These are phyloP conservation scores for Blastocrithidia nonstop DNA, from an alignment of 208 protist genomes.

Conservation along the genomic window DNA sequence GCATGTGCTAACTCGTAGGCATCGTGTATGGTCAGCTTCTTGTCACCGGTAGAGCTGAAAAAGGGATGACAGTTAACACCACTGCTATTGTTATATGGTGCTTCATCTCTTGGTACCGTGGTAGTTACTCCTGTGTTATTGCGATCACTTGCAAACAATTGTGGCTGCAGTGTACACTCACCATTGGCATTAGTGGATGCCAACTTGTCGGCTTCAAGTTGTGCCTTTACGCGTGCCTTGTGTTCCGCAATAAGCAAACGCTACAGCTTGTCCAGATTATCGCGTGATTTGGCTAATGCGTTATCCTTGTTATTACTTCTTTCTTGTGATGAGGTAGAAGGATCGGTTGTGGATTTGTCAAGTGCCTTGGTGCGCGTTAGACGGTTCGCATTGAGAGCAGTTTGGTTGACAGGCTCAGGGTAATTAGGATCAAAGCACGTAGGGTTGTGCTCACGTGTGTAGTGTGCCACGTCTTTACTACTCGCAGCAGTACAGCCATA, in stretches of 20 bases:
- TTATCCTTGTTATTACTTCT: constrained; percentile 12
- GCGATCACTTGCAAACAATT: neutral
- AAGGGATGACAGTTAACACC: constrained; percentile 1
- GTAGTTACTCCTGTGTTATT: too few relatives aligned
- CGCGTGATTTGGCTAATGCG: constrained; percentile 20
- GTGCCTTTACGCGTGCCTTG: constrained; percentile 52
- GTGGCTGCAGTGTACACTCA: constrained; percentile 16
- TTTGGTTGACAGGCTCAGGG: constrained; percentile 70
- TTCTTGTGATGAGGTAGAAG: constrained; percentile 17
- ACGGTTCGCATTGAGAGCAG: constrained; percentile 51
- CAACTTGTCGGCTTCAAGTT: constrained; percentile 41
- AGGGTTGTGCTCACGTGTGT: constrained; percentile 5
- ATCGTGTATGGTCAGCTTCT: constrained; percentile 25
- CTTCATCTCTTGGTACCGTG: too few relatives aligned
- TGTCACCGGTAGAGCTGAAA: constrained; percentile 4
- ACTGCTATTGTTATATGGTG: constrained; percentile 6
- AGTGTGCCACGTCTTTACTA: constrained; percentile 5
- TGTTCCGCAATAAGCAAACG: constrained; percentile 79
- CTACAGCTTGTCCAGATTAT: constrained; percentile 76
- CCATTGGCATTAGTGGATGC: constrained; percentile 21
- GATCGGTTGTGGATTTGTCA: constrained; percentile 47
- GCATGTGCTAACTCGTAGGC: constrained; percentile 39
- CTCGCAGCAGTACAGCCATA: constrained; percentile 44
- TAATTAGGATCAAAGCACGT: constrained; percentile 51
- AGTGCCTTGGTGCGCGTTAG: too few relatives aligned